Evolutionary conservation across 768 basidiomycete species (phyloP).

Genomic region (Trichaptum fuscoviolaceum): DNA sequence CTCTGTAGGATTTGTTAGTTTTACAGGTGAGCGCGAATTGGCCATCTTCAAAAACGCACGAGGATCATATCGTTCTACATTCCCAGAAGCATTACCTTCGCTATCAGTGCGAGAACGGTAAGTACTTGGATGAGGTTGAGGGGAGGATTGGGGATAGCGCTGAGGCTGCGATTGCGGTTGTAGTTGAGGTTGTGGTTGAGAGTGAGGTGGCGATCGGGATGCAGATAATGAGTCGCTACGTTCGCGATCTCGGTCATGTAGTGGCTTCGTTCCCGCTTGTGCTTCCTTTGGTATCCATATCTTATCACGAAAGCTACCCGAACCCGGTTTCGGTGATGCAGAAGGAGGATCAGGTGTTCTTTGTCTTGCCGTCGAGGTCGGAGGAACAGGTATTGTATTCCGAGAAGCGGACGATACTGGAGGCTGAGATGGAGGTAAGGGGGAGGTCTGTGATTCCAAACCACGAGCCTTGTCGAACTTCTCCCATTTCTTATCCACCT

Average conservation of each 20-base stretch:
- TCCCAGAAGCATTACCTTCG: not conserved
- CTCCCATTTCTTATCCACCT: constrained; percentile 25
- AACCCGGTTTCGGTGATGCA: not conserved
- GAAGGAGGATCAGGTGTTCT: constrained; percentile 21
- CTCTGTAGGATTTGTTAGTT: not conserved
- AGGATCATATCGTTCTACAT: not conserved
- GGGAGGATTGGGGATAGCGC: too few relatives aligned
- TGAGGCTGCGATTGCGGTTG: too few relatives aligned
- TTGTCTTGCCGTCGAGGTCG: constrained; percentile 28
- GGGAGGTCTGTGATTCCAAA: constrained; percentile 16
- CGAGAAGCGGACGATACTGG: constrained; percentile 12
- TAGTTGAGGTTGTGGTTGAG: too few relatives aligned
- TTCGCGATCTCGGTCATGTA: too few relatives aligned
- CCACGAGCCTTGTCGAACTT: constrained; percentile 21
- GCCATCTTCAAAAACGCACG: not conserved
- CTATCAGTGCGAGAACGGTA: not conserved
- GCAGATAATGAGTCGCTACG: not conserved
- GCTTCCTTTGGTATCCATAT: not conserved
- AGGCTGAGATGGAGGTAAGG: constrained; percentile 20
- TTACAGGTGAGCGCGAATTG: not conserved
- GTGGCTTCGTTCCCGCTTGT: not conserved
- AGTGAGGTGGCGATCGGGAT: not conserved
- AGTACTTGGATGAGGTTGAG: not conserved
- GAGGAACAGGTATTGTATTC: constrained; percentile 20
- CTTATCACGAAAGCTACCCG: not conserved